Base-by-base conservation (phyloP, 2,329 filamentous ascomycete genomes). In the Raffaelea albimanens region DNA sequence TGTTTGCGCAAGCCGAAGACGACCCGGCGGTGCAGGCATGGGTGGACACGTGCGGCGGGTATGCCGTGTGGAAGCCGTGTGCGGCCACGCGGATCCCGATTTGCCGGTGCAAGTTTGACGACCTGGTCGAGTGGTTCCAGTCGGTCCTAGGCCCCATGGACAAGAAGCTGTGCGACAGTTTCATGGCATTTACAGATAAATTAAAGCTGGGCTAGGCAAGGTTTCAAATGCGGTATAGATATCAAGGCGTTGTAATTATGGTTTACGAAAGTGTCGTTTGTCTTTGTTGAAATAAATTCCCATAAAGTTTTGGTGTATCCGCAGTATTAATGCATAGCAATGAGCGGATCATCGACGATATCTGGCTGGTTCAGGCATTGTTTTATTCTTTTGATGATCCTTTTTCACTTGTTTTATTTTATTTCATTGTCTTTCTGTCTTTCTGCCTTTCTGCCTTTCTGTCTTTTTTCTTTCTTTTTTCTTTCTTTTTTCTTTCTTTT, bases 21-120 rank as follows among this genome's bases (percentile, higher is more conserved):
- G 40, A 44, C 18, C 18, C 16, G 2, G 25, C 19, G 1, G 25
- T 48, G 25, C 25, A 44, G 23, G 19, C 14, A 4, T 48, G 46
- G 46, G 13, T 29, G 23, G 41, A 45, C n/a, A 19, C 36, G 8
- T 34, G 29, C 25, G 13, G 5, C 10, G 42, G 42, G 14, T 38
- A 45, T 25, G 36, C 46, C 8, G 42, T 48, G 4, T 44, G 42
- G 46, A 42, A 42, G 2, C 42, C 46, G 5, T n/a, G n/a, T n/a
- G n/a, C n/a, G n/a, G n/a, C 25, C 25, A 18, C 16, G 10, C 29
- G 22, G 5, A 31, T 47, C 2, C 40, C 45, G 2, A 11, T 47
- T 21, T 47, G 45, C 8, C 31, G 45, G 5, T 47, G 45, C 45
- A 38, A 40, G 13, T 36, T 47, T 3, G 40, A 47, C 33, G 31